These are phyloP conservation scores for Gautieria morchelliformis DNA, from an alignment of 768 basidiomycete genomes.

Conservation along the genomic window DNA sequence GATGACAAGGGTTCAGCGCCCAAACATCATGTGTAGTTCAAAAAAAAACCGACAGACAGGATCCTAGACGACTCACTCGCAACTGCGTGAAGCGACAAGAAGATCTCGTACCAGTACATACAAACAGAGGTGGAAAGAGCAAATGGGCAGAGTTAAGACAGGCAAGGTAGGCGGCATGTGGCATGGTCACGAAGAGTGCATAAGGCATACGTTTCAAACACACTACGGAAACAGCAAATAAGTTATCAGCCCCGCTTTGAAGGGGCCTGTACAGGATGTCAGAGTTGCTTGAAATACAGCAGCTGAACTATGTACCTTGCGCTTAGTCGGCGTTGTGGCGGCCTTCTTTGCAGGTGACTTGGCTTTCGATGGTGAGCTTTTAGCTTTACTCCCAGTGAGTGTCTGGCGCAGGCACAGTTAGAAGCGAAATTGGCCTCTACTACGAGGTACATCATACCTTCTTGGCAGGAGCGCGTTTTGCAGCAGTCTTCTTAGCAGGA, in stretches of 20 bases:
- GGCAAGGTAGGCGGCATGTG: background rate
- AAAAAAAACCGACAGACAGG: no score
- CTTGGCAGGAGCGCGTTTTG: slow-evolving; percentile 50
- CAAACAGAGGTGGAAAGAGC: background rate
- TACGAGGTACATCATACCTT: slow-evolving; percentile 34
- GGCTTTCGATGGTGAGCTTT: slow-evolving; percentile 18
- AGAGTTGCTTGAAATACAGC: background rate
- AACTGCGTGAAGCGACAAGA: background rate
- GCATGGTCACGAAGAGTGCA: background rate
- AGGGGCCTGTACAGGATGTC: background rate
- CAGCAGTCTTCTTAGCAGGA: slow-evolving; percentile 15
- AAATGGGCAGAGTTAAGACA: background rate
- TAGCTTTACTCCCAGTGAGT: slow-evolving; percentile 36
- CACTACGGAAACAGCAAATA: background rate
- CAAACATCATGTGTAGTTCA: no score
- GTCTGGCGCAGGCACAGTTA: slow-evolving; percentile 25
- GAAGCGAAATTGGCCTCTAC: background rate
- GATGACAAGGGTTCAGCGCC: background rate
- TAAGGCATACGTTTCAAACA: background rate
- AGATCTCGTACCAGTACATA: slow-evolving; percentile 7
- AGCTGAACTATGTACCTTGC: background rate
- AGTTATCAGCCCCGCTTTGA: background rate
- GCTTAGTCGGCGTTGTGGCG: background rate
- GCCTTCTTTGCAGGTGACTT: slow-evolving; percentile 9
- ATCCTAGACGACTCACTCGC: no score